A percentile compares a stretch with the other conserved stretches of the same genome.
These are phyloP conservation scores for Aspergillus conjunctus DNA, from an alignment of 495 filamentous ascomycete genomes.

Conservation along the genomic window DNA sequence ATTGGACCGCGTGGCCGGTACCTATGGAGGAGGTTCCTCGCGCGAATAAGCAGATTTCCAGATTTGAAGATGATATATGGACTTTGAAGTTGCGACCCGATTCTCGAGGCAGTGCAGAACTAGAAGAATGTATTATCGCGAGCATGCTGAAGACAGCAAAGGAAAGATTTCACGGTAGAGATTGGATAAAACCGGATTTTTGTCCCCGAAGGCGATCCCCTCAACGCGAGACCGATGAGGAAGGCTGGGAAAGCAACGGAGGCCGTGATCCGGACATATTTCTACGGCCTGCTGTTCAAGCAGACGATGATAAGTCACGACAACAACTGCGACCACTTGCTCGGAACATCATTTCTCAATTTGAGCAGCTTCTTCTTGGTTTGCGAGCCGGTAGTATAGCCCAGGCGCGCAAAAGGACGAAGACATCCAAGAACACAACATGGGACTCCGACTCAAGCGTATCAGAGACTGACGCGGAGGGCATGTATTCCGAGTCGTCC, in stretches of 20 bases:
- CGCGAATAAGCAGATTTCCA: slow-evolving; percentile 46
- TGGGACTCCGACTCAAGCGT: slow-evolving; percentile 26
- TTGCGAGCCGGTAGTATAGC: slow-evolving; percentile 48
- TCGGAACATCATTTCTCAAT: slow-evolving; percentile 61
- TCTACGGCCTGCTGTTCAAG: slow-evolving; percentile 48
- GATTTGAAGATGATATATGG: slow-evolving; percentile 47
- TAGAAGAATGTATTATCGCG: slow-evolving; percentile 70
- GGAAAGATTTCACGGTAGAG: slow-evolving; percentile 54
- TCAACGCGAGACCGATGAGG: slow-evolving; percentile 15
- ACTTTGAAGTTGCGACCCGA: slow-evolving; percentile 47
- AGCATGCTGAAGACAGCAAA: slow-evolving; percentile 63
- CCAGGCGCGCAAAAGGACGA: slow-evolving; percentile 52
- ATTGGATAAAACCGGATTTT: slow-evolving; percentile 25
- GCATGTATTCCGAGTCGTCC: slow-evolving; percentile 20
- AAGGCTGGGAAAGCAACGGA: slow-evolving; percentile 20
- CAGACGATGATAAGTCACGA: slow-evolving; percentile 65
- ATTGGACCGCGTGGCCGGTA: slow-evolving; percentile 83
- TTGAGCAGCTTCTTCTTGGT: slow-evolving; percentile 66
- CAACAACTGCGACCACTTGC: slow-evolving; percentile 63
- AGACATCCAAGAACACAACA: slow-evolving; percentile 18
- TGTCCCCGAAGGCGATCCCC: background rate
- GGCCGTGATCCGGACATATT: slow-evolving; percentile 11
- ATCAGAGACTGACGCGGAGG: slow-evolving; percentile 27
- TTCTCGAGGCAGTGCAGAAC: slow-evolving; percentile 52
- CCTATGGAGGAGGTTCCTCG: slow-evolving; percentile 59